Conservation (phyloP, 306 rosid species). For the Trifolium repens region DNA sequence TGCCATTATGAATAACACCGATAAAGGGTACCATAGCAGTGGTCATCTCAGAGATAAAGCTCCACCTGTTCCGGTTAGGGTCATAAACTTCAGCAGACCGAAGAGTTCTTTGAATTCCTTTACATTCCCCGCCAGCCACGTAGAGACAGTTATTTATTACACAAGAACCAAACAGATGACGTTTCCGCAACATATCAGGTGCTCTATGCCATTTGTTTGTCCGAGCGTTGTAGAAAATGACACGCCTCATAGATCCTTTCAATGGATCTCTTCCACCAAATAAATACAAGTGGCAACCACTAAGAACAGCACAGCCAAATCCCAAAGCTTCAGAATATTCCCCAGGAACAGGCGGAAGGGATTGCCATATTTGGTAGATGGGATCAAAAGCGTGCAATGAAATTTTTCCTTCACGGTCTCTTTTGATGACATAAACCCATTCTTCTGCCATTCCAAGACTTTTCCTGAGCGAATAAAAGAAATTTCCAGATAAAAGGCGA, state of each 20-base stretch:
- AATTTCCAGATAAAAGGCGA: slow-evolving; percentile 90
- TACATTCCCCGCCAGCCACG: slow-evolving; percentile 99
- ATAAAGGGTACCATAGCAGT: slow-evolving; percentile 97
- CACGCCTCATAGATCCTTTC: slow-evolving; percentile 95
- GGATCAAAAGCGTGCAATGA: slow-evolving; percentile 99
- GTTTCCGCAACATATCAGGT: slow-evolving; percentile 96
- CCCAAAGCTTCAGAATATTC: slow-evolving; percentile 98
- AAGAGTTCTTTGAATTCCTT: slow-evolving; percentile 95
- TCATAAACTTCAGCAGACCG: slow-evolving; percentile 96
- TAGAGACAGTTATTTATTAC: slow-evolving; percentile 96
- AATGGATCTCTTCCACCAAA: slow-evolving; percentile 96
- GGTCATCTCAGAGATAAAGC: slow-evolving; percentile 91
- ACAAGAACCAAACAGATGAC: slow-evolving; percentile 92
- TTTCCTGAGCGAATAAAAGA: slow-evolving; percentile 89
- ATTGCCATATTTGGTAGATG: slow-evolving; percentile 94
- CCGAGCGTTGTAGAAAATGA: slow-evolving; percentile 90
- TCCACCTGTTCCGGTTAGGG: slow-evolving; percentile 90
- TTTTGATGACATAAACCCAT: slow-evolving; percentile 96
- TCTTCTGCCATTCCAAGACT: slow-evolving; percentile 99
- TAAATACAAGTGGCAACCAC: slow-evolving; percentile 95
- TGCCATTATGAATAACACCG: slow-evolving; percentile 89
- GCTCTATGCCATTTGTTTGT: slow-evolving; percentile 99
- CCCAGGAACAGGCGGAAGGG: slow-evolving; percentile 93
- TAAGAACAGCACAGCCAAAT: slow-evolving; percentile 97
- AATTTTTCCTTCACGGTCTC: slow-evolving; percentile 94